A percentile compares a stretch with the other conserved stretches of the same genome.
Conservation (phyloP, 495 filamentous ascomycete species). For the Lasiosphaeria hispida region DNA sequence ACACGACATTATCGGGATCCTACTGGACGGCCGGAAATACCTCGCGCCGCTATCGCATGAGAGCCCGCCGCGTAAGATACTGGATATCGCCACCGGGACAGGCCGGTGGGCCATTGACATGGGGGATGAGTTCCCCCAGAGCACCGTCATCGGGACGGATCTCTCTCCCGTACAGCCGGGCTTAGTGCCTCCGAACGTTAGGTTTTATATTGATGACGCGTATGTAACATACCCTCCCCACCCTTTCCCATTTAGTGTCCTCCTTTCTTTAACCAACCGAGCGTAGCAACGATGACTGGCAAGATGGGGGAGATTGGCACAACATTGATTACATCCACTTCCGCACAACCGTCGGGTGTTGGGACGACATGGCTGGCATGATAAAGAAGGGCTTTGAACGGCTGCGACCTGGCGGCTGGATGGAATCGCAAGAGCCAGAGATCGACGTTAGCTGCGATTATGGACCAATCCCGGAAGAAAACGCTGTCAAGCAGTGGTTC, state of each 20-base stretch:
- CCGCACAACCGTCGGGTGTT: not conserved
- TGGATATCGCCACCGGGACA: slow-evolving; percentile 27
- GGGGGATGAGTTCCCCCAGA: slow-evolving; percentile 25
- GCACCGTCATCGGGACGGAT: slow-evolving; percentile 24
- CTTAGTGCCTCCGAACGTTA: slow-evolving; percentile 33
- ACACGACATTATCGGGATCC: slow-evolving; percentile 6
- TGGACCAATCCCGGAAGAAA: not conserved
- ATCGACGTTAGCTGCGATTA: not conserved
- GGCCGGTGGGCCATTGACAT: slow-evolving; percentile 30
- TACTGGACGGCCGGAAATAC: slow-evolving; percentile 12
- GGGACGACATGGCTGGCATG: not conserved
- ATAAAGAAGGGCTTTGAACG: not conserved
- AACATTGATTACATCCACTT: slow-evolving; percentile 12
- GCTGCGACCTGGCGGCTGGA: not conserved
- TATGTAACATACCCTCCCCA: not conserved
- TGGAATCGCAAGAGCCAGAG: slow-evolving; percentile 7
- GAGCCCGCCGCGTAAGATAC: slow-evolving; percentile 10
- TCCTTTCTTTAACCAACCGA: not conserved
- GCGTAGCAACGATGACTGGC: slow-evolving; percentile 7
- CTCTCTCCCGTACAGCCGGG: slow-evolving; percentile 49
- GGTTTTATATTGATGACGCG: slow-evolving; percentile 41
- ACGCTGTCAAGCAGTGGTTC: not conserved
- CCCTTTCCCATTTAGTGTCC: no score
- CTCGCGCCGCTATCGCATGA: slow-evolving; percentile 8
- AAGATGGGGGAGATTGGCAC: not conserved